Base-by-base conservation (phyloP, 106 monocot genomes). In the Allium sativum region DNA sequence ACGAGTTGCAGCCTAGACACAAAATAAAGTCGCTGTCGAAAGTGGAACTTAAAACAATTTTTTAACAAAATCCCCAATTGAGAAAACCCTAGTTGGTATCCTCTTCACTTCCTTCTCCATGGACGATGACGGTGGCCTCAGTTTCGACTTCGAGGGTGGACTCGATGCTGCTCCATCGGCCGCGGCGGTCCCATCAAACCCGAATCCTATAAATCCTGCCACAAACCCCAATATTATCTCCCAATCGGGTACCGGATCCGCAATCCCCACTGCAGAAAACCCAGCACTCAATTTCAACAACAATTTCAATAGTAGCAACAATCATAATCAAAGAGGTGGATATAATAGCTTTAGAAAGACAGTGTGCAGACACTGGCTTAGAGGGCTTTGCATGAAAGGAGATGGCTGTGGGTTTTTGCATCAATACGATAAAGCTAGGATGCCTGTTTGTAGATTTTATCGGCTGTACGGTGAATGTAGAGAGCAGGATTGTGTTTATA, bases 91-190 rank as follows among this genome's bases (percentile, higher is more conserved):
- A 50, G 22, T 10, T 13, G 10, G 14, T 1, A 8, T 65, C 10
- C 3, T 65, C 21, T 21, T 12, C 22, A 22, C 6, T 50, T 31
- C 21, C 31, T 65, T 15, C 20, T 22, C 64, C 51, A 90, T 91
- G 90, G 90, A 90, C 7, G 90, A 91, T 60, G 96, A 96, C 9
- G 95, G 90, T 48, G 74, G 22, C 59, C 87, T 96, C 17, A 90
- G 78, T 66, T 96, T 96, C 78, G 96, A 96, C 71, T 96, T 96
- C 82, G 96, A 96, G 80, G 90, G 87, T 53, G 90, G 90, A 62
- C 96, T 96, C 73, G 96, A 96, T 61, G 56, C 62, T n/a, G 64
- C 47, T 53, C 63, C 67, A 10, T 15, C 83, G 41, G 53, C 63
- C 14, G 54, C 79, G 54, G 55, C 77, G 15, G 31, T 31, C 31